phyloP scores from a whole-genome alignment of 2,329 filamentous ascomycete species.

The Camillea tinctor region DNA sequence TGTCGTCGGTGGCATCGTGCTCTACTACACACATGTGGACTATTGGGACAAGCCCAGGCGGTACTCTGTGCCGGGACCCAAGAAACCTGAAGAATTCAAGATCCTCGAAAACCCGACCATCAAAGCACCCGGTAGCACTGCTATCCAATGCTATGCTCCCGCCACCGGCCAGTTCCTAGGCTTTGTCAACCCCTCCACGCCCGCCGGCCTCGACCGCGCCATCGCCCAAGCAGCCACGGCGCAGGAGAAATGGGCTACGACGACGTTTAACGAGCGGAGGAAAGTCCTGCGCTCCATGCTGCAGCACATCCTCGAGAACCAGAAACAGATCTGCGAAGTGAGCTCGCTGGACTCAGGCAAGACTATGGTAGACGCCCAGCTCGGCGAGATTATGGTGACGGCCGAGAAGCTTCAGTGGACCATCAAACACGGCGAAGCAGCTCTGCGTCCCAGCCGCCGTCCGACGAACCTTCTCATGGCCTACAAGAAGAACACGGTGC shows the following conservation, averaged over 20 bases:
- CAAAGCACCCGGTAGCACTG: constrained; percentile 63
- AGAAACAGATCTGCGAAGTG: constrained; percentile 79
- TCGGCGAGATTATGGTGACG: constrained; percentile 93
- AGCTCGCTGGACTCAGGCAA: constrained; percentile 94
- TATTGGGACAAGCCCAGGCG: constrained; percentile 43
- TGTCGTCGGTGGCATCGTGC: constrained; percentile 21
- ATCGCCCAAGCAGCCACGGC: constrained; percentile 72
- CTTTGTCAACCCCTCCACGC: constrained; percentile 71
- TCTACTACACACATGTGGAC: constrained; percentile 23
- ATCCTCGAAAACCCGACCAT: constrained; percentile 60
- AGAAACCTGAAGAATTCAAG: constrained; percentile 55
- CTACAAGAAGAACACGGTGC: constrained; percentile 89
- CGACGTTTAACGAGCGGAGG: constrained; percentile 73
- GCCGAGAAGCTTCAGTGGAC: constrained; percentile 95
- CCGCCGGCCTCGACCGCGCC: constrained; percentile 74
- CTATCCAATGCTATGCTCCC: constrained; percentile 83
- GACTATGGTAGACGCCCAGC: constrained; percentile 88
- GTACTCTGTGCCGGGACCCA: constrained; percentile 63
- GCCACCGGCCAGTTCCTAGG: constrained; percentile 85
- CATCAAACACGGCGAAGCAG: constrained; percentile 82
- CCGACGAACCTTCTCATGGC: constrained; percentile 91
- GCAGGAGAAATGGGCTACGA: constrained; percentile 74
- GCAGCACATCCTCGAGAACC: constrained; percentile 81
- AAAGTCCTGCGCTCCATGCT: constrained; percentile 79
- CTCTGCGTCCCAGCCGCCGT: constrained; percentile 67